These are phyloP conservation scores for Hypoxylon sp. DNA, from an alignment of 2,329 filamentous ascomycete species.

Conservation along the genomic window DNA sequence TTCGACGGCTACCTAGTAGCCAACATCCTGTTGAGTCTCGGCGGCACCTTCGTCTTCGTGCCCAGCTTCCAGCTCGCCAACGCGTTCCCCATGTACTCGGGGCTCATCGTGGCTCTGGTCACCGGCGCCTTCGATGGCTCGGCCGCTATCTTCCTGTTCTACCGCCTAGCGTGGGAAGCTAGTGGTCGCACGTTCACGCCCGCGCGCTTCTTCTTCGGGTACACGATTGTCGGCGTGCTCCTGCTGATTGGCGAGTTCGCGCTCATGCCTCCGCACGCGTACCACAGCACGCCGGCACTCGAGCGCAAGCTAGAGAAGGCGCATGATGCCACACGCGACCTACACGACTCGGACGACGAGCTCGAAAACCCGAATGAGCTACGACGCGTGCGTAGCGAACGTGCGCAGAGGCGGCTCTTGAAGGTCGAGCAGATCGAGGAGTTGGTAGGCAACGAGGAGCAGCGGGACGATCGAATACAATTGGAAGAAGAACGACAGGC, in stretches of 20 bases:
- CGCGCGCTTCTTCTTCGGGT: conserved; percentile 60
- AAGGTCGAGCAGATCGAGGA: conserved; percentile 74
- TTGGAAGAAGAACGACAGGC: conserved; percentile 71
- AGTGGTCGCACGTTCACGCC: conserved; percentile 55
- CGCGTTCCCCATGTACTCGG: conserved; percentile 72
- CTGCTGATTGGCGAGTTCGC: conserved; percentile 57
- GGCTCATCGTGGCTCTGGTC: conserved; percentile 72
- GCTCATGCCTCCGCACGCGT: conserved; percentile 59
- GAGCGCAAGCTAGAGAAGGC: conserved; percentile 59
- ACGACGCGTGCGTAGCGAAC: conserved; percentile 59
- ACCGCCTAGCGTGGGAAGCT: conserved; percentile 69
- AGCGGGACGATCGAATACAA: conserved; percentile 68
- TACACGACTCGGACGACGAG: conserved; percentile 69
- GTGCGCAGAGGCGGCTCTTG: conserved; percentile 66
- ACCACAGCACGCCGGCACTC: conserved; percentile 58
- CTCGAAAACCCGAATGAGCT: conserved; percentile 62
- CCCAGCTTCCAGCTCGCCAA: conserved; percentile 76
- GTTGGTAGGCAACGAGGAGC: conserved; percentile 70
- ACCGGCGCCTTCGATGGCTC: conserved; percentile 77
- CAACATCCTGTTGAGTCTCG: conserved; percentile 72
- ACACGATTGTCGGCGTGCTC: conserved; percentile 56
- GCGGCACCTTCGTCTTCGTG: conserved; percentile 75
- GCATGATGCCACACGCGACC: conserved; percentile 57
- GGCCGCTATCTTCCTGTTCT: conserved; percentile 72
- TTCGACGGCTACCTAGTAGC: conserved; percentile 73